Evolutionary conservation across 129 eudicot genomes (phyloP).

Genomic region (Lonicera japonica): DNA sequence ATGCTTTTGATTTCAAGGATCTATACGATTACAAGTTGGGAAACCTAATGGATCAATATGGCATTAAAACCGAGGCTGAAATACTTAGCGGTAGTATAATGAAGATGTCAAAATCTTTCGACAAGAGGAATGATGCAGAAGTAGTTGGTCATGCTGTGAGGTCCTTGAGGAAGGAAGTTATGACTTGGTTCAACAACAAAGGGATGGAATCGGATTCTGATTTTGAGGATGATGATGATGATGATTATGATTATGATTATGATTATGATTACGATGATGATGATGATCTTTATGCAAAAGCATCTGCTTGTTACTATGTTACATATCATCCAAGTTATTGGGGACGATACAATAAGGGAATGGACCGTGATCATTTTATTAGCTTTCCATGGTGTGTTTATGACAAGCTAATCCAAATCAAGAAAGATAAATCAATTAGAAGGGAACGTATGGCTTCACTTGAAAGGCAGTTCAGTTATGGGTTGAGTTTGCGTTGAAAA

Average conservation of each 20-base stretch:
- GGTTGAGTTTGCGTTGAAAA: conserved; percentile 24
- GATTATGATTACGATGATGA: too few species aligned
- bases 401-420: conserved; percentile 63
- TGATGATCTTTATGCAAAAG: conserved; percentile 55
- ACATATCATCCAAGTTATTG: conserved; percentile 63
- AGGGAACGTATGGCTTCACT: too few species aligned
- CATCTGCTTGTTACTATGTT: conserved; percentile 88
- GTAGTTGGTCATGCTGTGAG: conserved; percentile 62
- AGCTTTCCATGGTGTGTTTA: conserved; percentile 89
- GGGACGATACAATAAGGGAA: conserved; percentile 49
- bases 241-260: too few species aligned
- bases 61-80: conserved; percentile 75
- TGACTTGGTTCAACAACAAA: conserved; percentile 49
- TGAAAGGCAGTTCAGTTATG: conserved; percentile 10
- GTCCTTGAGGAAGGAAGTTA: conserved; percentile 68
- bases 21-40: conserved; percentile 70
- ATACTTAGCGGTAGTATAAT: conserved; percentile 73
- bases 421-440: conserved; percentile 29
- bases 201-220: conserved; percentile 20
- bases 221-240: too few species aligned
- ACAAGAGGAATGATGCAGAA: conserved; percentile 70
- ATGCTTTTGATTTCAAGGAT: conserved; percentile 53
- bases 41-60: conserved; percentile 71
- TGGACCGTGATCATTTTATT: conserved; percentile 53
- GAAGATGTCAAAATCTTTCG: conserved; percentile 67